These are phyloP conservation scores for Pythium scleroteichum DNA, from an alignment of 352 stramenopile genomes.

Conservation along the genomic window DNA sequence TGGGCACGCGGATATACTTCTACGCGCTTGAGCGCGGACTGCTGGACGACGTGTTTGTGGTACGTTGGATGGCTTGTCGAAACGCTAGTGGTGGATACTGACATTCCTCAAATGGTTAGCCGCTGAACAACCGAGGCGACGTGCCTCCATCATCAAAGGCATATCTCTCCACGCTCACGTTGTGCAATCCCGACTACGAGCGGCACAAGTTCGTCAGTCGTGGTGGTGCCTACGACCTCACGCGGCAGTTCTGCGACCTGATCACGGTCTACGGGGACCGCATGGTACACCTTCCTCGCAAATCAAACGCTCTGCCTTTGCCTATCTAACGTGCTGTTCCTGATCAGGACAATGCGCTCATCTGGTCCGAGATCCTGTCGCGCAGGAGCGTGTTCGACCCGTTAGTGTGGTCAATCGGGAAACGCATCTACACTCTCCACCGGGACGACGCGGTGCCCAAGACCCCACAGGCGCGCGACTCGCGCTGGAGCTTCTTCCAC, in stretches of 20 bases:
- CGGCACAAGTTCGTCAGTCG: constrained; percentile 4
- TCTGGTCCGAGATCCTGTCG: constrained; percentile 36
- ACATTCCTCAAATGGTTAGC: no score
- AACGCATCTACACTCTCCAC: constrained; percentile 18
- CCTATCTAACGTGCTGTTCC: background rate
- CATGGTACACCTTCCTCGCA: constrained; percentile 9
- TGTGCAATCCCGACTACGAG: constrained; percentile 16
- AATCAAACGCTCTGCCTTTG: background rate
- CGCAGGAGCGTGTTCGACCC: constrained; percentile 22
- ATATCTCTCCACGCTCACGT: constrained; percentile 10
- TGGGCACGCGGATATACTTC: constrained; percentile 40
- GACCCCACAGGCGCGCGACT: background rate
- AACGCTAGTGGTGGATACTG: no score
- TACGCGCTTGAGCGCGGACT: constrained; percentile 18
- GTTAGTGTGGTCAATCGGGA: constrained; percentile 28
- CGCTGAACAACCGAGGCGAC: background rate
- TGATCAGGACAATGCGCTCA: constrained; percentile 38
- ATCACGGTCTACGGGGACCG: constrained; percentile 53
- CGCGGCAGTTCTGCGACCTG: constrained; percentile 24
- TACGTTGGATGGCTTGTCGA: background rate
- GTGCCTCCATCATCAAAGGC: background rate
- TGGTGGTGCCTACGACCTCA: constrained; percentile 18
- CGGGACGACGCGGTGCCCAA: constrained; percentile 3
- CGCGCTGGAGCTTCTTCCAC: constrained; percentile 21
- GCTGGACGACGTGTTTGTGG: constrained; percentile 30